phyloP scores from a whole-genome alignment of 495 filamentous ascomycete genomes.

The Alectoria sarmentosa region DNA sequence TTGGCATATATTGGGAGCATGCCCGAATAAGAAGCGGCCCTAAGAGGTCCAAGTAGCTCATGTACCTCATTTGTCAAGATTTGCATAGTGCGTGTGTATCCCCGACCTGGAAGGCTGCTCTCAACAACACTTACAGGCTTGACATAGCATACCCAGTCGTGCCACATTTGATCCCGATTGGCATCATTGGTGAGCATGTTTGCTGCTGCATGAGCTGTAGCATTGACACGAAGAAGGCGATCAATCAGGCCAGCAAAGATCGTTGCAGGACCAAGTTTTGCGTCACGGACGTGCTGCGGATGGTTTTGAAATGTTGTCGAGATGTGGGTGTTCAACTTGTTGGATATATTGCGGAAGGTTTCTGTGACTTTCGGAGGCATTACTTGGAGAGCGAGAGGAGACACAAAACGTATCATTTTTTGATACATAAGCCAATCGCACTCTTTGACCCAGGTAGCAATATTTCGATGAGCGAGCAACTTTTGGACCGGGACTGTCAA shows the following conservation, averaged over 20 bases:
- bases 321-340: slow-evolving; percentile 69
- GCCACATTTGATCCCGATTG: slow-evolving; percentile 84
- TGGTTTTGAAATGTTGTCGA: slow-evolving; percentile 68
- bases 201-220: slow-evolving; percentile 77
- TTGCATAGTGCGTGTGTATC: slow-evolving; percentile 31
- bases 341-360: slow-evolving; percentile 76
- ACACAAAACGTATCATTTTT: slow-evolving; percentile 88
- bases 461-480: slow-evolving; percentile 69
- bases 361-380: slow-evolving; percentile 77
- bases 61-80: slow-evolving; percentile 71
- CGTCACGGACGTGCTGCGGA: slow-evolving; percentile 73
- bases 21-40: slow-evolving; percentile 48
- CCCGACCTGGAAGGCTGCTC: slow-evolving; percentile 40
- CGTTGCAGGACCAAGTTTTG: slow-evolving; percentile 79
- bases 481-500: slow-evolving; percentile 97
- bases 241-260: slow-evolving; percentile 81
- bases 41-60: slow-evolving; percentile 58
- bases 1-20: slow-evolving; percentile 48
- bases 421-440: slow-evolving; percentile 94
- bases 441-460: slow-evolving; percentile 90
- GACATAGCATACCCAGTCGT: slow-evolving; percentile 79
- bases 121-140: slow-evolving; percentile 63
- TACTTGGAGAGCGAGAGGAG: slow-evolving; percentile 77
- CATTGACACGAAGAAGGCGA: slow-evolving; percentile 81
- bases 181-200: slow-evolving; percentile 65